phyloP scores from a whole-genome alignment of 768 basidiomycete genomes.

The Rhodosporidiobolus sp. region DNA sequence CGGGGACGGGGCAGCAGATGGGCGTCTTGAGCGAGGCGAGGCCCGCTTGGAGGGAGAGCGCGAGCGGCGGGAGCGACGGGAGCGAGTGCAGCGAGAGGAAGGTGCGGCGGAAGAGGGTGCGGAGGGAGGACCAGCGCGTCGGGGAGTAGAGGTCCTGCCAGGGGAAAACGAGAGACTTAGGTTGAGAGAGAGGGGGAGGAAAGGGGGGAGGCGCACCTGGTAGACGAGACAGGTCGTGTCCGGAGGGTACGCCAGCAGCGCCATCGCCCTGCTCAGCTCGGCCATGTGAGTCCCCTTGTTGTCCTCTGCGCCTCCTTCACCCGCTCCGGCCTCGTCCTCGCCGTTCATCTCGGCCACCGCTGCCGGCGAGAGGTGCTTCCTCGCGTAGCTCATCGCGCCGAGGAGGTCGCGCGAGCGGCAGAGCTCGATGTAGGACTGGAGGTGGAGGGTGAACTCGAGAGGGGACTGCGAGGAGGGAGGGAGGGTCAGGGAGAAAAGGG shows the following conservation, averaged over 20 bases:
- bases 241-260: constrained; percentile 65
- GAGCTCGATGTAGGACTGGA: constrained; percentile 95
- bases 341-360: constrained; percentile 11
- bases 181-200: neutral
- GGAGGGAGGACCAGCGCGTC: constrained; percentile 70
- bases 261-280: constrained; percentile 73
- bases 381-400: constrained; percentile 79
- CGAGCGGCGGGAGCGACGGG: constrained; percentile 78
- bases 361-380: constrained; percentile 73
- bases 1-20: constrained; percentile 59
- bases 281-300: constrained; percentile 51
- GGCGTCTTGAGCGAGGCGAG: constrained; percentile 86
- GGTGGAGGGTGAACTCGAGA: constrained; percentile 89
- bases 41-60: constrained; percentile 85
- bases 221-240: constrained; percentile 72
- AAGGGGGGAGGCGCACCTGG: constrained; percentile 56
- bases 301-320: constrained; percentile 48
- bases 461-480: constrained; percentile 62
- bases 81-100: constrained; percentile 84
- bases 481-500: neutral
- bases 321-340: neutral
- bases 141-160: constrained; percentile 75
- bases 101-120: constrained; percentile 74
- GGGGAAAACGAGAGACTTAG: neutral
- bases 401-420: constrained; percentile 62